Base-by-base conservation (phyloP, 1,139 yeast genomes). In the Candida sojae region DNA sequence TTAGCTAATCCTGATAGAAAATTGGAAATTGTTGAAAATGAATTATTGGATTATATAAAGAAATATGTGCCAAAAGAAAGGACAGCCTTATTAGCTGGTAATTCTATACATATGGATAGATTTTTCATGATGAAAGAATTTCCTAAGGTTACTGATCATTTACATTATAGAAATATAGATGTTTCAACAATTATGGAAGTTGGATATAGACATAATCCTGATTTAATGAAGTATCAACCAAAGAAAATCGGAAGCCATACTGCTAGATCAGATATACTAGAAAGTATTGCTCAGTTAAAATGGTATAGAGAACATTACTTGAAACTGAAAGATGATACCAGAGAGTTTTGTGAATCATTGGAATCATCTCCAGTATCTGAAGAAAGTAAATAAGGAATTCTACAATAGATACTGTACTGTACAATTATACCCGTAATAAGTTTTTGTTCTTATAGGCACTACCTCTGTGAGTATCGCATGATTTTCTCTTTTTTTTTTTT, bases 101-200 rank as follows among this genome's bases (percentile, higher is more conserved):
- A 92, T 60, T 80, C 96, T 0, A 83, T 95, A 26, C 97, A 95
- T 64, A 87, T 90, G 84, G 99, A 95, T 65, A 80, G 91, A 51
- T 75, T 87, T 49, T 95, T 93, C 67, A 80, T 95, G 87, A 71
- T 83, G 63, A 77, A 81, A 44, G 97, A 93, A 59, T 84, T 93
- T 69, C 98, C 98, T 1, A 64, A 75, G 43, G 84, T 90, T 6
- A 67, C 84, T 23, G 85, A 86, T 29, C 84, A 82, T 60, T 71
- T 93, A 54, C 92, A 86, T 62, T 93, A 95, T 64, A 77, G 99
- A 45, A 76, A 92, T 45, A 79, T 95, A 36, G 99, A 95, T 60
- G 99, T 93, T 17, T 86, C 96, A 7, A 75, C 92, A 1, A 71
- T 95, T 40, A 81, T 82, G 76, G 99, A 93, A 66, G 70, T 91